Evolutionary conservation across 1,284 basidiomycete species (phyloP).

Genomic region (Malassezia nana): DNA sequence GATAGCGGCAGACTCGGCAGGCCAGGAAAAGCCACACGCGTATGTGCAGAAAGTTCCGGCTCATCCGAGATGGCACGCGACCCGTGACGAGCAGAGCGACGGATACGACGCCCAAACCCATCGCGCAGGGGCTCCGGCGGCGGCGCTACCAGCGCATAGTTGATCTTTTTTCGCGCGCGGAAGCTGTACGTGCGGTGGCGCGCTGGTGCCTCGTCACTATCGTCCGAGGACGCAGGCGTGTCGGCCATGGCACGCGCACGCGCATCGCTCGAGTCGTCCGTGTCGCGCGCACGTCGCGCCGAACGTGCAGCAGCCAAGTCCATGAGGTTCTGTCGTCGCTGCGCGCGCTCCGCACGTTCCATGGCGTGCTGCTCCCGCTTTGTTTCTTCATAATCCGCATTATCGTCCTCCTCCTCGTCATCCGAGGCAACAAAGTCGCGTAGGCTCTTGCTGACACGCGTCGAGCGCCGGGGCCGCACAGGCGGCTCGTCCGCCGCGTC

Average conservation of each 20-base stretch:
- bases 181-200: constrained; percentile 35
- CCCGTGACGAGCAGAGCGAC: constrained; percentile 8
- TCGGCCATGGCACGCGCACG: constrained; percentile 6
- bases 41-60: constrained; percentile 2
- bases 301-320: constrained; percentile 19
- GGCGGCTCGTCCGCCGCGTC: constrained; percentile 9
- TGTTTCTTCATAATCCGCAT: constrained; percentile 22
- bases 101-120: constrained; percentile 35
- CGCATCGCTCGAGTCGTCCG: background rate
- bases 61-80: constrained; percentile 16
- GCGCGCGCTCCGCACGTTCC: constrained; percentile 12
- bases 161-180: constrained; percentile 44
- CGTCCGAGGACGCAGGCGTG: constrained; percentile 24
- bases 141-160: constrained; percentile 40
- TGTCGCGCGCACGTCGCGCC: constrained; percentile 7
- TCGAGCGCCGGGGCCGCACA: constrained; percentile 11
- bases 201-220: constrained; percentile 27
- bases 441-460: constrained; percentile 20
- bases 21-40: constrained; percentile 2
- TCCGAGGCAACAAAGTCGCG: constrained; percentile 34
- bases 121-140: constrained; percentile 31
- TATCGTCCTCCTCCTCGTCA: constrained; percentile 33
- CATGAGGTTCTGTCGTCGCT: constrained; percentile 17
- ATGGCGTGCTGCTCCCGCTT: constrained; percentile 6
- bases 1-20: constrained; percentile 24